Evolutionary conservation across 352 stramenopile species (phyloP).

Genomic region (Phytophthora fragariae): DNA sequence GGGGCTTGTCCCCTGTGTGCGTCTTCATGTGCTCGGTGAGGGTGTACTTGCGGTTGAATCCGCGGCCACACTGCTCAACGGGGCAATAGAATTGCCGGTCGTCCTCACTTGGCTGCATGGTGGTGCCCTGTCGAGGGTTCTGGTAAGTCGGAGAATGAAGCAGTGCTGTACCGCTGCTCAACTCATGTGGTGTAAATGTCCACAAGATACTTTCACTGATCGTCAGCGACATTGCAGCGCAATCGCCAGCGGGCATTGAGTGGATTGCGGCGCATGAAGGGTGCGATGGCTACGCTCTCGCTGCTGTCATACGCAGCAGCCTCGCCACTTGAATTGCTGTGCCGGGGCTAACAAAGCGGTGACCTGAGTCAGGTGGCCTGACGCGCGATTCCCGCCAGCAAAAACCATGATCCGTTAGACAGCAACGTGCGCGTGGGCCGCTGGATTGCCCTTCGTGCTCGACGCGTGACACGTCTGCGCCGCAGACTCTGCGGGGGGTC

Average conservation of each 20-base stretch:
- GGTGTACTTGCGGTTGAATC: conserved; percentile 65
- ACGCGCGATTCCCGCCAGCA: conserved; percentile 22
- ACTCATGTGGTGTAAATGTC: background rate
- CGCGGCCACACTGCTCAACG: conserved; percentile 26
- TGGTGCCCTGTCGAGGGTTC: conserved; percentile 9
- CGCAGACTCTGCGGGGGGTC: background rate
- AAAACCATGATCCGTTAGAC: conserved; percentile 30
- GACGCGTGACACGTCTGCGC: background rate
- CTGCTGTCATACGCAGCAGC: conserved; percentile 33
- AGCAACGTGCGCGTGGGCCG: conserved; percentile 9
- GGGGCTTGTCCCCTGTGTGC: conserved; percentile 62
- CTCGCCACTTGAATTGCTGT: conserved; percentile 25
- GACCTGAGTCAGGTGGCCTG: conserved; percentile 17
- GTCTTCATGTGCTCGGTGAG: conserved; percentile 70
- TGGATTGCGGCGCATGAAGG: conserved; percentile 13
- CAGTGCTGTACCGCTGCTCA: conserved; percentile 13
- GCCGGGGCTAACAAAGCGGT: conserved; percentile 15
- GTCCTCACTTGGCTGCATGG: conserved; percentile 21
- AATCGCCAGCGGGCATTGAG: conserved; percentile 8
- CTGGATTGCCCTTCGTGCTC: conserved; percentile 20
- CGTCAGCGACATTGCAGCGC: conserved; percentile 24
- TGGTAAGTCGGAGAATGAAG: conserved; percentile 28
- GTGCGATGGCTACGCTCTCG: conserved; percentile 12
- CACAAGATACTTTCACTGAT: conserved; percentile 37
- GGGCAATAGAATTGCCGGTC: conserved; percentile 39